Percentiles rank a stretch among this genome's conserved stretches.
Conservation (phyloP, 805 yeast genomes). For the Candida manassasensis region DNA sequence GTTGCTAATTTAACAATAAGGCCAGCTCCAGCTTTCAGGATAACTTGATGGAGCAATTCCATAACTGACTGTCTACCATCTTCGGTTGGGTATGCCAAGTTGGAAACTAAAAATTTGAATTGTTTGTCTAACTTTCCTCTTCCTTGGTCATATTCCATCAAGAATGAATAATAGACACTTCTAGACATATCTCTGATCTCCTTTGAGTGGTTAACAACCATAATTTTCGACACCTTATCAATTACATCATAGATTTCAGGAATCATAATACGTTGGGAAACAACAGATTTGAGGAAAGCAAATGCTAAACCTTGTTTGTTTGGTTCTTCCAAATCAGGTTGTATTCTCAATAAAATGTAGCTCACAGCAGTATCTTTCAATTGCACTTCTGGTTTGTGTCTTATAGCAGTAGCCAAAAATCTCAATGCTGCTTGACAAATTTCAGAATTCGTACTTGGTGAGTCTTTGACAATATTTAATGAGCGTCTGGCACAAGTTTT, state of each 20-base stretch:
- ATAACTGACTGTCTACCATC: slow-evolving; percentile 85
- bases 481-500: slow-evolving; percentile 57
- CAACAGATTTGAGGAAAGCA: slow-evolving; percentile 73
- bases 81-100: slow-evolving; percentile 78
- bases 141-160: slow-evolving; percentile 95
- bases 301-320: slow-evolving; percentile 84
- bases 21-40: slow-evolving; percentile 59
- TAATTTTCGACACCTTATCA: slow-evolving; percentile 73
- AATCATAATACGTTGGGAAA: slow-evolving; percentile 65
- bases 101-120: slow-evolving; percentile 72
- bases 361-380: slow-evolving; percentile 69
- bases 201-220: slow-evolving; percentile 84
- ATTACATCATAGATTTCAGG: slow-evolving; percentile 89
- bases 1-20: slow-evolving; percentile 57
- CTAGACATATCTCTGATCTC: slow-evolving; percentile 83
- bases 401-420: slow-evolving; percentile 65
- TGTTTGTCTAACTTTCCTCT: slow-evolving; percentile 78
- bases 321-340: slow-evolving; percentile 89
- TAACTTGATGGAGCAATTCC: slow-evolving; percentile 73
- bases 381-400: slow-evolving; percentile 61
- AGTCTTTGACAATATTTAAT: slow-evolving; percentile 61
- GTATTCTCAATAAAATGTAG: slow-evolving; percentile 64
- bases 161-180: slow-evolving; percentile 73
- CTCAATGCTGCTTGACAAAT: slow-evolving; percentile 76
- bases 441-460: slow-evolving; percentile 74